A percentile compares a stretch with the other conserved stretches of the same genome.
phyloP scores from a whole-genome alignment of 179 eudicot genomes.

The Silene vulgaris region DNA sequence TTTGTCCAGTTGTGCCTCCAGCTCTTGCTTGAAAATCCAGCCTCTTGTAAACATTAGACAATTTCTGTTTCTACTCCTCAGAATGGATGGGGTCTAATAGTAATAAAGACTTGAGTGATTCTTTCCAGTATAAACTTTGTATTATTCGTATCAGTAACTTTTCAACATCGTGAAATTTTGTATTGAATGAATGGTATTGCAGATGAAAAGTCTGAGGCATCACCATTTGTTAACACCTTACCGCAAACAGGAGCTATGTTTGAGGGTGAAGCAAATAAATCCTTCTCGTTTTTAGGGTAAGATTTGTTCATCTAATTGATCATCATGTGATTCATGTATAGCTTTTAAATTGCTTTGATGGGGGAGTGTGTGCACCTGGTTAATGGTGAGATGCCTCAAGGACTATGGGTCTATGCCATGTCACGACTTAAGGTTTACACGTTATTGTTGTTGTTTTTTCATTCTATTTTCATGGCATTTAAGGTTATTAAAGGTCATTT shows the following conservation, averaged over 20 bases:
- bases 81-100: slow-evolving; percentile 14
- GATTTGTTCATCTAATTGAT: slow-evolving; percentile 13
- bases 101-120: neutral
- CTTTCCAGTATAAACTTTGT: neutral
- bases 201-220: slow-evolving; percentile 71
- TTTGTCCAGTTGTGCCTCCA: slow-evolving; percentile 24
- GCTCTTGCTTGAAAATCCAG: neutral
- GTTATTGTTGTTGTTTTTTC: neutral
- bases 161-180: slow-evolving; percentile 23
- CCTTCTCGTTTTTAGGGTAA: slow-evolving; percentile 74
- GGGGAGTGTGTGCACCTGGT: neutral
- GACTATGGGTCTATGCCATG: slow-evolving; percentile 6
- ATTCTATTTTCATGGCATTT: neutral
- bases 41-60: slow-evolving; percentile 12
- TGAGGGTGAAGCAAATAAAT: slow-evolving; percentile 32
- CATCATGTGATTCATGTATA: neutral
- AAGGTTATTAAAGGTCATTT: neutral
- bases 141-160: slow-evolving; percentile 14
- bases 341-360: neutral
- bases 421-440: neutral
- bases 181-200: slow-evolving; percentile 58
- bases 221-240: slow-evolving; percentile 31
- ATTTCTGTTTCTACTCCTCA: slow-evolving; percentile 14
- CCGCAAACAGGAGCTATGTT: slow-evolving; percentile 27
- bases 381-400: neutral